Evolutionary conservation across 2,329 filamentous ascomycete species (phyloP).

Genomic region (Aspergillus vadensis): DNA sequence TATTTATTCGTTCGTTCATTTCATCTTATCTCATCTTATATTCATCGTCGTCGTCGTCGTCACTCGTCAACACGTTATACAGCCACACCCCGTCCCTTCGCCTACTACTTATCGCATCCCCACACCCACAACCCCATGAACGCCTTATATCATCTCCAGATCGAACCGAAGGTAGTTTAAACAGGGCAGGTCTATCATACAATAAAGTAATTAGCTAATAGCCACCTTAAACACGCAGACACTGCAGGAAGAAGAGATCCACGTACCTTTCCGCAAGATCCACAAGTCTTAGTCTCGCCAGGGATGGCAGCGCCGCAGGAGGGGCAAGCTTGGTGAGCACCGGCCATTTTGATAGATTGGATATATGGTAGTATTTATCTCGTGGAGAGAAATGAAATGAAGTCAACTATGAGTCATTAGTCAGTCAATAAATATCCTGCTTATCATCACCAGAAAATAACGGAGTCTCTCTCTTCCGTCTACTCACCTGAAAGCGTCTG

Average conservation of each 20-base stretch:
- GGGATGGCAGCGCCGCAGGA: constrained; percentile 28
- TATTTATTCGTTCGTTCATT: neutral
- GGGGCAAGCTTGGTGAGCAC: constrained; percentile 28
- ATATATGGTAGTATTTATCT: neutral
- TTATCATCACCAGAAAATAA: neutral
- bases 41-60: neutral
- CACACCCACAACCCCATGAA: neutral
- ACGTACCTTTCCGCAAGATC: constrained; percentile 31
- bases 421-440: neutral
- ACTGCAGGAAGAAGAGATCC: too few relatives aligned
- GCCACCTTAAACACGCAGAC: too few relatives aligned
- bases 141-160: neutral
- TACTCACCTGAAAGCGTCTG: neutral
- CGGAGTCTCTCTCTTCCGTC: neutral
- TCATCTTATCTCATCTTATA: neutral
- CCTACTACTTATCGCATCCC: neutral
- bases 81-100: too few relatives aligned
- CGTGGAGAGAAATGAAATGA: too few relatives aligned
- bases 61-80: neutral
- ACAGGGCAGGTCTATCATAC: constrained; percentile 24
- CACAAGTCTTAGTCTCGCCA: constrained; percentile 32
- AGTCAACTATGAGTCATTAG: neutral
- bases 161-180: constrained; percentile 7
- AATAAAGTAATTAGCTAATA: neutral
- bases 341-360: constrained; percentile 20